Evolutionary conservation across 1,139 yeast genomes (phyloP).

Genomic region (Suzukiozyma palmioleophila): DNA sequence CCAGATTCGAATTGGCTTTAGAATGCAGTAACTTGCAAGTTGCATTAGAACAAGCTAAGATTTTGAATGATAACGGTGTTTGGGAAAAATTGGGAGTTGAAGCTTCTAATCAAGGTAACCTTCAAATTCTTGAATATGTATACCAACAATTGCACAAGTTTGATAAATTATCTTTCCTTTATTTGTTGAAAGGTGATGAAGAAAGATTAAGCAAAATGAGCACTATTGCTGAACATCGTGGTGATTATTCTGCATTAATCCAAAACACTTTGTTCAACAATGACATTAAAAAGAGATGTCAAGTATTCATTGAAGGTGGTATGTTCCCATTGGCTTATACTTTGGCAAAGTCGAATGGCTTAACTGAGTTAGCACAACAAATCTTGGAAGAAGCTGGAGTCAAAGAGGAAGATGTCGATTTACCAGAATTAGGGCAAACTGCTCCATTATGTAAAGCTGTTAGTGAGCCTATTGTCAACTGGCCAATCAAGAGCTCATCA

Average conservation of each 20-base stretch:
- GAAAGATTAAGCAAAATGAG: conserved; percentile 80
- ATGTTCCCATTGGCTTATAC: conserved; percentile 89
- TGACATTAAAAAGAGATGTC: conserved; percentile 72
- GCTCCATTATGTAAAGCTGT: conserved; percentile 44
- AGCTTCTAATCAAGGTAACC: conserved; percentile 87
- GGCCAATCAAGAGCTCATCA: conserved; percentile 80
- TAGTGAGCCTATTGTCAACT: conserved; percentile 48
- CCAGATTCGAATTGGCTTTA: conserved; percentile 90
- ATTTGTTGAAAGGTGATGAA: conserved; percentile 76
- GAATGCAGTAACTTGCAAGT: conserved; percentile 87
- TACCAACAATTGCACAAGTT: conserved; percentile 84
- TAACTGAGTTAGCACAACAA: conserved; percentile 66
- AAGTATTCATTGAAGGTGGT: conserved; percentile 73
- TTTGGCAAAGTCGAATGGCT: conserved; percentile 83
- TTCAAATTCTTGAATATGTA: conserved; percentile 78
- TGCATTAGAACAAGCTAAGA: conserved; percentile 87
- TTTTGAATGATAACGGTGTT: conserved; percentile 58
- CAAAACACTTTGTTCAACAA: conserved; percentile 80
- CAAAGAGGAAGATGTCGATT: conserved; percentile 57
- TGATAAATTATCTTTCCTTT: conserved; percentile 86
- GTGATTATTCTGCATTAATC: conserved; percentile 73
- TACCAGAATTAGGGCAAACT: conserved; percentile 52
- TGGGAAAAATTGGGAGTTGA: conserved; percentile 87
- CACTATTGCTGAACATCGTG: conserved; percentile 83
- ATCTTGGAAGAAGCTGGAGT: conserved; percentile 70